Base-by-base conservation (phyloP, 306 rosid species). In the Casuarina cunninghamiana region DNA sequence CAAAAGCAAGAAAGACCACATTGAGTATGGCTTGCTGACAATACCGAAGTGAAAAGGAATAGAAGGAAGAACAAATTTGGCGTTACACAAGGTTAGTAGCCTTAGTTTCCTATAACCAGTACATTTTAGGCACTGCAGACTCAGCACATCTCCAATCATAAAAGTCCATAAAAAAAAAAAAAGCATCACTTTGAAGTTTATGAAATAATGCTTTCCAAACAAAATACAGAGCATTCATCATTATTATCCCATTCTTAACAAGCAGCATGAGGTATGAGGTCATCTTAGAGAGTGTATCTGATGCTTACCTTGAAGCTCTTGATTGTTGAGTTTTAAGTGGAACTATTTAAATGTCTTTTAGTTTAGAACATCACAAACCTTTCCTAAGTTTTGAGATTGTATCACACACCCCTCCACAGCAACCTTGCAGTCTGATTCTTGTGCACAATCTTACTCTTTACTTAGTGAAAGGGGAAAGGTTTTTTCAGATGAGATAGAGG, bases 291-390 rank as follows among this genome's bases (percentile, higher is more conserved):
- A 12, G 39, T 61, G 10, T 32, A 17, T 37, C 12, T 61, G 44
- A 61, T 61, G 44, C 68, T 61, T 61, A 35, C 37, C 44, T 10
- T 5, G 68, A 61, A 61, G 41, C 68, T 61, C 68, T 61, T 61
- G n/a, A 61, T 10, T 11, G 42, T 32, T 61, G 43, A 37, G 32
- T 32, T 61, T 61, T 35, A 61, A 32, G 43, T 42, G 42, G 2
- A 21, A n/a, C 7, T 19, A 57, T n/a, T 46, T 6, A 53, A 5
- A 19, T 35, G 10, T 43, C 63, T 57, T 57, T 57, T 57, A 37
- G 63, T n/a, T 57, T 57, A 21, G 7, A 62, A 15, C 35, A 11
- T 38, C 5, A 15, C 37, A 35, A 13, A 13, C 4, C 4, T 62
- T 32, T 5, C 69, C 37, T 0, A 62, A 35, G 42, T 10, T 62